phyloP scores from a whole-genome alignment of 768 basidiomycete genomes.

The Podaxis sp. region DNA sequence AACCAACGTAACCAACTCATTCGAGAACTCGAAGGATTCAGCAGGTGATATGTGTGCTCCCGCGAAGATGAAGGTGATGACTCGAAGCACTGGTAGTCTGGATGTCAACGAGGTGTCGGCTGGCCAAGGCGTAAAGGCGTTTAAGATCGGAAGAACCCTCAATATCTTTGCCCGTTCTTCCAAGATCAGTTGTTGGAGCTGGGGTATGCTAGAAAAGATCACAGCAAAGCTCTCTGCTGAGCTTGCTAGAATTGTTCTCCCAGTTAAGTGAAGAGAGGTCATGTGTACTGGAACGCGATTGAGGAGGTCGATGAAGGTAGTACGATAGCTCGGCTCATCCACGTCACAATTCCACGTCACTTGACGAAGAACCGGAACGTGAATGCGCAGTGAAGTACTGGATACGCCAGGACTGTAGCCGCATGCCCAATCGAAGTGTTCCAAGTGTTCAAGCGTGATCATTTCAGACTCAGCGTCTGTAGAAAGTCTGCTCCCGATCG shows the following conservation, averaged over 20 bases:
- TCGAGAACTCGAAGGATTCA: background rate
- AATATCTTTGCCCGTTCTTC: background rate
- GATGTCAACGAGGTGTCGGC: background rate
- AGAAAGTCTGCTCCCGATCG: background rate
- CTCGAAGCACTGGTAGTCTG: background rate
- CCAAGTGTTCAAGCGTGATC: background rate
- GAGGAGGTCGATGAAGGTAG: background rate
- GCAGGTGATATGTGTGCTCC: background rate
- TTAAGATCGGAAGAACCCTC: background rate
- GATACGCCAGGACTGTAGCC: background rate
- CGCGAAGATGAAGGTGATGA: background rate
- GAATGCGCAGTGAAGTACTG: background rate
- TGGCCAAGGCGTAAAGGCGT: background rate
- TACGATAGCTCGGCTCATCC: background rate
- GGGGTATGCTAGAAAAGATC: background rate
- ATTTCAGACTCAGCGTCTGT: background rate
- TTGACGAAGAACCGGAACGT: background rate
- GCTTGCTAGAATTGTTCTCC: background rate
- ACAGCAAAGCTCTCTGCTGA: background rate
- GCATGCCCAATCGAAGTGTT: background rate
- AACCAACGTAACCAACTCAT: background rate
- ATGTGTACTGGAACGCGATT: background rate
- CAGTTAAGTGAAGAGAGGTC: background rate
- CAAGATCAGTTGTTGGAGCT: background rate
- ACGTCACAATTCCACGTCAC: background rate